Evolutionary conservation across 345 rosid species (phyloP).

Genomic region (Heritiera littoralis): DNA sequence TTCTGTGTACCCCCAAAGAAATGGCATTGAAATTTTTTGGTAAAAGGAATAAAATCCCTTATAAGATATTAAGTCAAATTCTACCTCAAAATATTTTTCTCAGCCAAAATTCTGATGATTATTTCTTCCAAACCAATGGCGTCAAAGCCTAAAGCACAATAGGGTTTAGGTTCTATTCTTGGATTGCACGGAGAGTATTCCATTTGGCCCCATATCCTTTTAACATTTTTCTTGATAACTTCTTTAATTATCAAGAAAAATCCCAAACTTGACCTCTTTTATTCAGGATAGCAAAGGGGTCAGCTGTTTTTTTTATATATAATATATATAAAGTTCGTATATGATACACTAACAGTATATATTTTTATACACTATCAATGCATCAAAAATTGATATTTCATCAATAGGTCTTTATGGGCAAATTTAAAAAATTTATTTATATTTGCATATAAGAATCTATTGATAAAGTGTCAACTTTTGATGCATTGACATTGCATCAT

Average conservation of each 20-base stretch:
- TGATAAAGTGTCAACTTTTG: too few species aligned
- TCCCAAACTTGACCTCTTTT: neutral
- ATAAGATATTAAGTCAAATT: neutral
- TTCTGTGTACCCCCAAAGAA: too few species aligned
- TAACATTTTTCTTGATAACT: neutral
- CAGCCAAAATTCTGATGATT: neutral
- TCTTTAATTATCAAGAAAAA: too few species aligned
- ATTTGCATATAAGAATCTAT: too few species aligned
- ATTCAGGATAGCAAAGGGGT: neutral
- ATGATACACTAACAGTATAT: too few species aligned
- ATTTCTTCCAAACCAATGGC: neutral
- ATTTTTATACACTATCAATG: too few species aligned
- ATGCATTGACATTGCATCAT: too few species aligned
- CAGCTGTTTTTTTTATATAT: too few species aligned
- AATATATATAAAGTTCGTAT: too few species aligned
- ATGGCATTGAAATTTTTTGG: neutral
- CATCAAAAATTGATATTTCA: too few species aligned
- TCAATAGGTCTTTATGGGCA: too few species aligned
- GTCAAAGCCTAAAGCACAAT: neutral
- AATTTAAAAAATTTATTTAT: too few species aligned
- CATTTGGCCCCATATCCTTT: neutral
- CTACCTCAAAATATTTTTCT: neutral
- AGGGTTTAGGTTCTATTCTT: neutral
- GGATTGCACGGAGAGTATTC: constrained; percentile 17
- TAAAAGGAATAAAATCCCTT: neutral